phyloP scores from a whole-genome alignment of 176 grass and related monocot species.

The Avena eriantha region DNA sequence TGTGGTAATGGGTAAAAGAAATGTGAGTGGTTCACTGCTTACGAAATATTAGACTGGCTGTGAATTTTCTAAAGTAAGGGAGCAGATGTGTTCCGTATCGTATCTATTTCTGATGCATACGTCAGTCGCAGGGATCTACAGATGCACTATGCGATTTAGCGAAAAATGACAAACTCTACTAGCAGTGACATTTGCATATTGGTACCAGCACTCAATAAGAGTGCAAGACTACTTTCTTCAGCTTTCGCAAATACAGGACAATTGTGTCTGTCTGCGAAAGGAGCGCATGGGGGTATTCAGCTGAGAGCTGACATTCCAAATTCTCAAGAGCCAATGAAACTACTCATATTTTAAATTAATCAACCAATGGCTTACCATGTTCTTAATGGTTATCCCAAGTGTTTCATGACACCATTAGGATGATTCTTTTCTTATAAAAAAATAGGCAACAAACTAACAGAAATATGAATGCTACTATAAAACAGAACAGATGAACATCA shows the following conservation, averaged over 20 bases:
- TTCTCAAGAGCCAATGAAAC: constrained; percentile 9
- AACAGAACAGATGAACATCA: constrained; percentile 7
- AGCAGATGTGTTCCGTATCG: constrained; percentile 27
- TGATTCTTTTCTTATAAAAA: neutral
- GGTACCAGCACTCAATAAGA: neutral
- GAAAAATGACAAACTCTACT: neutral
- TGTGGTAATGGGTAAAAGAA: constrained; percentile 16
- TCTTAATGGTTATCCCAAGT: neutral
- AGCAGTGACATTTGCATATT: constrained; percentile 9
- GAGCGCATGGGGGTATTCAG: neutral
- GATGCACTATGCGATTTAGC: neutral
- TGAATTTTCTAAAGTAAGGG: neutral
- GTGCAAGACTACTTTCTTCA: constrained; percentile 24
- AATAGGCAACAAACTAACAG: neutral
- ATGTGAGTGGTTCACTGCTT: constrained; percentile 5
- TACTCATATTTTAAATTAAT: neutral
- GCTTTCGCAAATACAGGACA: constrained; percentile 4
- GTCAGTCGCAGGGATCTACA: neutral
- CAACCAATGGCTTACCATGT: neutral
- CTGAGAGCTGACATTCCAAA: constrained; percentile 31
- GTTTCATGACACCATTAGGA: neutral
- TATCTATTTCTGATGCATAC: constrained; percentile 3
- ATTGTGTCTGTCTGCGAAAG: neutral
- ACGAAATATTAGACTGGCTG: constrained; percentile 13
- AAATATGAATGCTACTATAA: neutral